phyloP scores from a whole-genome alignment of 371 early-diverging fungal genomes.

The Actinomortierella ambigua region DNA sequence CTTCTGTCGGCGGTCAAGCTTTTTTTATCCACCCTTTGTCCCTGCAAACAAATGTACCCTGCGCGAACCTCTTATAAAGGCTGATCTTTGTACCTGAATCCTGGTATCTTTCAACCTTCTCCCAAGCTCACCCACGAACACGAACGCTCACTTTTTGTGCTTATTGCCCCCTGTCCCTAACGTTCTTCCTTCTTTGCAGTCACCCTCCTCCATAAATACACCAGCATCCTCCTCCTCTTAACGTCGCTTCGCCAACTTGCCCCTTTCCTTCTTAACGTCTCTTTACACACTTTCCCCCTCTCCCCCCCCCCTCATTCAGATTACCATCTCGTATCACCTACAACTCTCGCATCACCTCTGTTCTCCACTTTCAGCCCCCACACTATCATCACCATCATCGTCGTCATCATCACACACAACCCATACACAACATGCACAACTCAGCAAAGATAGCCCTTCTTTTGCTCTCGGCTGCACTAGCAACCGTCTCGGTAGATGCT shows the following conservation, averaged over 20 bases:
- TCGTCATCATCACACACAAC: too few relatives aligned
- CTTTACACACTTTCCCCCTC: background rate
- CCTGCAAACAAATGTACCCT: background rate
- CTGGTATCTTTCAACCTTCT: too few relatives aligned
- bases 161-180: background rate
- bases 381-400: background rate
- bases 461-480: constrained; percentile 16
- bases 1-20: background rate
- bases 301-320: background rate
- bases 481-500: constrained; percentile 4
- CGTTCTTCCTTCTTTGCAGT: constrained; percentile 1
- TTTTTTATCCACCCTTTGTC: constrained; percentile 8
- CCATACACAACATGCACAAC: constrained; percentile 14
- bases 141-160: background rate
- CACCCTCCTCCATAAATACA: too few relatives aligned
- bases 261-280: background rate
- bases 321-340: background rate
- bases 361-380: background rate
- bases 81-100: too few relatives aligned
- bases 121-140: too few relatives aligned
- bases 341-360: background rate
- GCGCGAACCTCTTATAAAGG: too few relatives aligned
- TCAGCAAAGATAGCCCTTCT: constrained; percentile 12
- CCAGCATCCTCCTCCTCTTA: background rate
- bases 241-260: background rate